Conservation (phyloP, 768 basidiomycete species). For the Mycena floridula region DNA sequence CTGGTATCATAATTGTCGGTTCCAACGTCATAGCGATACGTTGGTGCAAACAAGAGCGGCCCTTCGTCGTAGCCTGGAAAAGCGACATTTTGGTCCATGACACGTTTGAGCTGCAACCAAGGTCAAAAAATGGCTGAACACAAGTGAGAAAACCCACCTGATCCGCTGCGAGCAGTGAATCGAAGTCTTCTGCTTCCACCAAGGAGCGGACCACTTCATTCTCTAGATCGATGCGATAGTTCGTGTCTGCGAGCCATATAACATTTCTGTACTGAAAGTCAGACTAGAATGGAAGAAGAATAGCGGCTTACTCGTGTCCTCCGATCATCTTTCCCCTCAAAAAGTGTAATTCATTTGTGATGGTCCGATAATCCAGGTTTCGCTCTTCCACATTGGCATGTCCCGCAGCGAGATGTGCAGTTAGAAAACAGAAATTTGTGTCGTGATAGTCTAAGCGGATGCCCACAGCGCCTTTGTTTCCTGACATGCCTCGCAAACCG, state of each 20-base stretch:
- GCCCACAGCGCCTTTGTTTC: constrained; percentile 94
- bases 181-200: constrained; percentile 59
- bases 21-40: constrained; percentile 84
- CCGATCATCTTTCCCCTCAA: constrained; percentile 82
- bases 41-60: constrained; percentile 86
- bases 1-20: constrained; percentile 90
- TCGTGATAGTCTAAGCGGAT: constrained; percentile 90
- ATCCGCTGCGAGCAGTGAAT: constrained; percentile 72
- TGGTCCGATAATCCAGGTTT: constrained; percentile 89
- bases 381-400: constrained; percentile 86
- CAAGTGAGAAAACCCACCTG: constrained; percentile 53
- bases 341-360: constrained; percentile 79
- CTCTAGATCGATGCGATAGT: constrained; percentile 88
- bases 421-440: constrained; percentile 91
- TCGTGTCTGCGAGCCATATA: constrained; percentile 92
- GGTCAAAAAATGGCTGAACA: constrained; percentile 2
- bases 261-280: constrained; percentile 48
- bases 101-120: constrained; percentile 54
- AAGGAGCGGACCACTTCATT: constrained; percentile 74
- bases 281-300: constrained; percentile 1
- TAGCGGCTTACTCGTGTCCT: constrained; percentile 74
- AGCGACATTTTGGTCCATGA: constrained; percentile 64
- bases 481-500: constrained; percentile 90
- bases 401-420: constrained; percentile 95
- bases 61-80: constrained; percentile 88